These are phyloP conservation scores for Moricandia moricandioides DNA, from an alignment of 345 rosid species.

Conservation along the genomic window DNA sequence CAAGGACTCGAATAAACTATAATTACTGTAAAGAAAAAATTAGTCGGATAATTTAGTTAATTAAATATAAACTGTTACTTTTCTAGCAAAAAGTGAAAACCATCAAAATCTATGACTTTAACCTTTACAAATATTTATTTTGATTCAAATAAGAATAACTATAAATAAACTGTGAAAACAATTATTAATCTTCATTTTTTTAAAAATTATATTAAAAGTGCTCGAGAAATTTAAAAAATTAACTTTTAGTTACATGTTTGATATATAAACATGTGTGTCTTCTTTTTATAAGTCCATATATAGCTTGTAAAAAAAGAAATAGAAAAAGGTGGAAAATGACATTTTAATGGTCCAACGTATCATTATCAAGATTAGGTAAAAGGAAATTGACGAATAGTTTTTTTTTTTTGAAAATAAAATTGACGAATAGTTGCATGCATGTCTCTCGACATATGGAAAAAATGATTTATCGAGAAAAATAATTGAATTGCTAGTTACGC, in stretches of 20 bases:
- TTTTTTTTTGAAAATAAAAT: not conserved
- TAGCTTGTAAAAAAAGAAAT: slow-evolving; percentile 30
- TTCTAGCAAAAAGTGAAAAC: slow-evolving; percentile 3
- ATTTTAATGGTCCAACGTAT: slow-evolving; percentile 31
- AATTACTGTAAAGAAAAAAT: not conserved
- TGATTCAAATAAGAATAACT: not conserved
- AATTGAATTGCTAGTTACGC: not conserved
- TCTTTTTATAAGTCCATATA: not conserved
- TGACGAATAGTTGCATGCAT: slow-evolving; percentile 25
- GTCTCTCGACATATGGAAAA: slow-evolving; percentile 5
- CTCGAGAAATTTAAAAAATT: not conserved
- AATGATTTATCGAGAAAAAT: not conserved
- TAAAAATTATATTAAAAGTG: not conserved
- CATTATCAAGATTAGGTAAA: slow-evolving; percentile 27
- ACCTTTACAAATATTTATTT: not conserved
- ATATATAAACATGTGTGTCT: not conserved
- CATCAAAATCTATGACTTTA: not conserved
- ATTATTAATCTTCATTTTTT: not conserved
- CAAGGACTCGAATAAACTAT: not conserved
- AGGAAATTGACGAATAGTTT: slow-evolving; percentile 23
- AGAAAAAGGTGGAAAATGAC: slow-evolving; percentile 24
- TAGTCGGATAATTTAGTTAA: not conserved
- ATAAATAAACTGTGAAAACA: not conserved
- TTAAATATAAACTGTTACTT: not conserved
- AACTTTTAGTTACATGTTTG: not conserved